A percentile compares a stretch with the other conserved stretches of the same genome.
Conservation (phyloP, 2,329 filamentous ascomycete genomes). For the Penicillium sp. region DNA sequence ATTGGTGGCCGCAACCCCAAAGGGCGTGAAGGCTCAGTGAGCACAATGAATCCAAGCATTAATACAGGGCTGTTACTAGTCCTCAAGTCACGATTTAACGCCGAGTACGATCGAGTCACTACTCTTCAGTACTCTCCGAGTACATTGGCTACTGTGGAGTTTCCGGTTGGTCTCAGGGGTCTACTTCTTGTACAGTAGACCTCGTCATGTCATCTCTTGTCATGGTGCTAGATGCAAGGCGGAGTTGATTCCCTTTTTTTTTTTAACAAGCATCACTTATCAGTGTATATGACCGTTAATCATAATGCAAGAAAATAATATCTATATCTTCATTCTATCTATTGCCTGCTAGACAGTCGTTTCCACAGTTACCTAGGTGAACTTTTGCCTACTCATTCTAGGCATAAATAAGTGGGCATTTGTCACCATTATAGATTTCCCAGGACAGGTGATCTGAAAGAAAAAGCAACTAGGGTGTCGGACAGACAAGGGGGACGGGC, state of each 20-base stretch:
- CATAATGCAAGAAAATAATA: conserved; percentile 17
- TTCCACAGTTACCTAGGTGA: background rate
- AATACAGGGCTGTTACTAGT: background rate
- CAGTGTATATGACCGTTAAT: conserved; percentile 26
- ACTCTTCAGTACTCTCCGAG: background rate
- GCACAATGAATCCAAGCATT: background rate
- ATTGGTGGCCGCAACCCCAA: conserved; percentile 52
- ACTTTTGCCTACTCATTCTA: background rate
- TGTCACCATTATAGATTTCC: background rate
- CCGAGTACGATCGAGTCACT: conserved; percentile 8
- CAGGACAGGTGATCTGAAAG: background rate
- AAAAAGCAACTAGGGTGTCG: background rate
- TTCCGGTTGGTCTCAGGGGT: conserved; percentile 12
- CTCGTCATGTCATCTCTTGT: conserved; percentile 3
- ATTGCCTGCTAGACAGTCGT: background rate
- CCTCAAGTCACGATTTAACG: conserved; percentile 21
- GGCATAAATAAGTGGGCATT: background rate
- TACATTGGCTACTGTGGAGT: conserved; percentile 17
- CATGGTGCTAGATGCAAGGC: background rate
- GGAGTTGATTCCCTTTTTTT: conserved; percentile 7
- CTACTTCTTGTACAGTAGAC: conserved; percentile 20
- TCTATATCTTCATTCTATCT: background rate
- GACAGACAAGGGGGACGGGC: background rate
- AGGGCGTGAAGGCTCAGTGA: conserved; percentile 40
- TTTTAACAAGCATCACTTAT: conserved; percentile 21